Percentiles rank a stretch among this genome's conserved stretches.
These are phyloP conservation scores for Camelina hispida DNA, from an alignment of 345 rosid genomes.

Conservation along the genomic window DNA sequence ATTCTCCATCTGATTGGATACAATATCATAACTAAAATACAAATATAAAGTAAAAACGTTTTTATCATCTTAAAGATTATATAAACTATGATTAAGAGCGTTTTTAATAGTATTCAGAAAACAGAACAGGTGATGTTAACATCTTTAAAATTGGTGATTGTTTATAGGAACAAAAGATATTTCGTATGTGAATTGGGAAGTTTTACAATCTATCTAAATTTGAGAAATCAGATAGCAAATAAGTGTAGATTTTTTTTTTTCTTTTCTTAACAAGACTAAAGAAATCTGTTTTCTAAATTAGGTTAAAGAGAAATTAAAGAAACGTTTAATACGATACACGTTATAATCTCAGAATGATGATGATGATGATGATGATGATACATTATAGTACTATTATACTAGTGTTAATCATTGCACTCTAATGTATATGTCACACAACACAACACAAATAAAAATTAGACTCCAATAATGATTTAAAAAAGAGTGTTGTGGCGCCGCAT, in stretches of 20 bases:
- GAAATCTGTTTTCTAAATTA: neutral
- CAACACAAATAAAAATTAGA: neutral
- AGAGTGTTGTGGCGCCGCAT: slow-evolving; percentile 45
- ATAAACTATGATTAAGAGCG: neutral
- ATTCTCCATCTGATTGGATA: too few species aligned
- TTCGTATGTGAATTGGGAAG: neutral
- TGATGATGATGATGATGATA: neutral
- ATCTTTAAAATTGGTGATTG: too few species aligned
- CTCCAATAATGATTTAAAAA: neutral
- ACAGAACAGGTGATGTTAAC: too few species aligned
- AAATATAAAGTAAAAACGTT: neutral
- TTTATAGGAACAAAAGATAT: neutral
- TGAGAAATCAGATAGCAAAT: neutral
- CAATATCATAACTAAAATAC: neutral
- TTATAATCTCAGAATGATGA: neutral
- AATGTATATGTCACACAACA: slow-evolving; percentile 1
- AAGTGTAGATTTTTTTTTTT: neutral
- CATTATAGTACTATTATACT: neutral
- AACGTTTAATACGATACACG: neutral
- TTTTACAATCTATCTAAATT: neutral
- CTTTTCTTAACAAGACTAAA: neutral
- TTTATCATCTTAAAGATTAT: neutral
- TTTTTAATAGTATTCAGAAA: too few species aligned
- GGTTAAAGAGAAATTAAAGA: neutral
- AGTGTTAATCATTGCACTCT: slow-evolving; percentile 21